A percentile compares a stretch with the other conserved stretches of the same genome.
Conservation (phyloP, 352 stramenopile genomes). For the Globisporangium camurandrum region DNA sequence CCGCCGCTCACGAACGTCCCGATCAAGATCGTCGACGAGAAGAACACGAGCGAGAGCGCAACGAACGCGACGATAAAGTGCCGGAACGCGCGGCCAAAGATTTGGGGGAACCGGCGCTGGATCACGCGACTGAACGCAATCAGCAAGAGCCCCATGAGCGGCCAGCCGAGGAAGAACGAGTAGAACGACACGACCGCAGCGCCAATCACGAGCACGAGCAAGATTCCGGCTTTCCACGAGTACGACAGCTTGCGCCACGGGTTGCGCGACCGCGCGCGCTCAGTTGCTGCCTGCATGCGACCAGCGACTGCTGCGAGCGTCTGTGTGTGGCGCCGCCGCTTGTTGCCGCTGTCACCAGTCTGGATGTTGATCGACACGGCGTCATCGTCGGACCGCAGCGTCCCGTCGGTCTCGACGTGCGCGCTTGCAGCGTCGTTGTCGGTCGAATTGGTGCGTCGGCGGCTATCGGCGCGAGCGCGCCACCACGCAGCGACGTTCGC, state of each 20-base stretch:
- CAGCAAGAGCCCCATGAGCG: constrained; percentile 62
- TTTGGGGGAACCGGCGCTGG: constrained; percentile 65
- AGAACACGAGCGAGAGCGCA: constrained; percentile 73
- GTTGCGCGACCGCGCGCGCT: constrained; percentile 28
- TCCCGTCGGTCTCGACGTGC: constrained; percentile 6
- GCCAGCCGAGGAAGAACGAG: constrained; percentile 64
- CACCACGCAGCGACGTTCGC: constrained; percentile 25
- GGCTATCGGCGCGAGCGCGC: not conserved
- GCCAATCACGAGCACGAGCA: constrained; percentile 45
- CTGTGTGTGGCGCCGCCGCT: not conserved
- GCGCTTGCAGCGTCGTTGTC: too few species aligned
- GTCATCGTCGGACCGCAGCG: constrained; percentile 11
- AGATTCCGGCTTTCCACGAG: constrained; percentile 30
- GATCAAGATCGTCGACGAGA: constrained; percentile 71
- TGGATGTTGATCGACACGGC: constrained; percentile 24
- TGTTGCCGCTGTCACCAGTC: constrained; percentile 8
- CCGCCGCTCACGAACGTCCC: constrained; percentile 60
- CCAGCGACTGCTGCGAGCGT: constrained; percentile 4
- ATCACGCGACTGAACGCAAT: constrained; percentile 59
- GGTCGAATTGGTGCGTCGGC: constrained; percentile 6
- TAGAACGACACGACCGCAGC: constrained; percentile 51
- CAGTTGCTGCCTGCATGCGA: constrained; percentile 29
- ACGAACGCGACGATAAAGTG: constrained; percentile 73
- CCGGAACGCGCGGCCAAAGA: constrained; percentile 65
- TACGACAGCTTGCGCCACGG: constrained; percentile 48